Percentiles rank a stretch among this genome's conserved stretches.
Conservation (phyloP, 164 flowering plant genomes). For the Pachysandra terminalis region DNA sequence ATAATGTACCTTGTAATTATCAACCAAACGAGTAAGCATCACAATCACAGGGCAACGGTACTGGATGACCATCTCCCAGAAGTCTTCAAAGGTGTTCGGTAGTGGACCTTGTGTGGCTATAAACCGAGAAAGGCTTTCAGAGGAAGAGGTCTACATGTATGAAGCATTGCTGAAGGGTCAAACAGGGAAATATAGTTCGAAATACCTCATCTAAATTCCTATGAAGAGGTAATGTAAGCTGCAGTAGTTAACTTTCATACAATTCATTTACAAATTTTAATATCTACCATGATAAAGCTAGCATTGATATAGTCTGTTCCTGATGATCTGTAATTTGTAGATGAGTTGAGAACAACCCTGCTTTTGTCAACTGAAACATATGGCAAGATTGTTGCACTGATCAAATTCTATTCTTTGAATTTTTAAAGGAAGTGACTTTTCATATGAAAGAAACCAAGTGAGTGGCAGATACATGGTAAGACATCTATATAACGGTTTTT, state of each 20-base stretch:
- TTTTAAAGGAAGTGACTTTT: not conserved
- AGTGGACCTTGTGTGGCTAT: conserved; percentile 99
- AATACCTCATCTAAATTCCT: conserved; percentile 6
- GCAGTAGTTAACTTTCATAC: not conserved
- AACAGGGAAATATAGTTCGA: conserved; percentile 1
- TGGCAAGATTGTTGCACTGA: conserved; percentile 1
- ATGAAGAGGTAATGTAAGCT: not conserved
- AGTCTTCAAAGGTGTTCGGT: conserved; percentile 87
- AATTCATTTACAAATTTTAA: not conserved
- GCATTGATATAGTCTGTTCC: conserved; percentile 80
- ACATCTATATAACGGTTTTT: conserved; percentile 82
- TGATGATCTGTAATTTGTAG: conserved; percentile 42
- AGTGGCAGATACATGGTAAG: conserved; percentile 53
- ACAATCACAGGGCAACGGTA: conserved; percentile 75
- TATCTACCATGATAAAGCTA: conserved; percentile 57
- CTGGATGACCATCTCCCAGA: conserved; percentile 97
- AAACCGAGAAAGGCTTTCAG: conserved; percentile 56
- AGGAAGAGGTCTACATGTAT: conserved; percentile 48
- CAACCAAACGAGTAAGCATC: conserved; percentile 90
- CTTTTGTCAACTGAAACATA: conserved; percentile 61
- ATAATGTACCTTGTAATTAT: conserved; percentile 61
- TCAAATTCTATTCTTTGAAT: not conserved
- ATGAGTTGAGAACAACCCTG: conserved; percentile 60
- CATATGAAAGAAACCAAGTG: not conserved
- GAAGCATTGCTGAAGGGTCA: conserved; percentile 13